phyloP scores from a whole-genome alignment of 2,329 filamentous ascomycete species.

The Colletotrichum aenigma region DNA sequence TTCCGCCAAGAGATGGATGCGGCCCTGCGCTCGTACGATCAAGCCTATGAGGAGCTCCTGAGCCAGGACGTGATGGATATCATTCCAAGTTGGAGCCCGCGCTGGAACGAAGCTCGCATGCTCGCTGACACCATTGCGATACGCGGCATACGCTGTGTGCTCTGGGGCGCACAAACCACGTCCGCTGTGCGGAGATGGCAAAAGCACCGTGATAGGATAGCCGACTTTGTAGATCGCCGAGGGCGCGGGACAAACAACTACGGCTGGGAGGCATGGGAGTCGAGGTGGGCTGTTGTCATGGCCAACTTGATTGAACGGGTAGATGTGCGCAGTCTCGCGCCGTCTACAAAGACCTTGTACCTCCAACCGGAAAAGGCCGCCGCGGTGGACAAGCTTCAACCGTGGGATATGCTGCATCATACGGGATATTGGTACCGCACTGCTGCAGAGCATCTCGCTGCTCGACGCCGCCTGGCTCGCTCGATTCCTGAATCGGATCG shows the following conservation, averaged over 20 bases:
- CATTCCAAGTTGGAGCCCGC: conserved; percentile 86
- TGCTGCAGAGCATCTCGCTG: conserved; percentile 60
- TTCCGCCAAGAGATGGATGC: conserved; percentile 93
- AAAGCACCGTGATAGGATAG: conserved; percentile 74
- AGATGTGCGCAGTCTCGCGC: conserved; percentile 53
- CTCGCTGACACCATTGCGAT: conserved; percentile 83
- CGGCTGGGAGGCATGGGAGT: conserved; percentile 93
- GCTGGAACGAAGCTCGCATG: conserved; percentile 92
- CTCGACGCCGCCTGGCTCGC: conserved; percentile 57
- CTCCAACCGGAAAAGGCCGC: conserved; percentile 63
- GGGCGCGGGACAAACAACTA: conserved; percentile 89
- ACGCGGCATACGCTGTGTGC: conserved; percentile 78
- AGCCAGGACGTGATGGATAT: conserved; percentile 85
- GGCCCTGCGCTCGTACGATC: conserved; percentile 83
- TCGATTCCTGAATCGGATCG: conserved; percentile 66
- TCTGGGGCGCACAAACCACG: conserved; percentile 82
- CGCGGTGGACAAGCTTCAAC: conserved; percentile 61
- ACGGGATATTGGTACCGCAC: conserved; percentile 70
- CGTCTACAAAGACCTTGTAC: conserved; percentile 49
- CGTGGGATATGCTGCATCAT: conserved; percentile 70
- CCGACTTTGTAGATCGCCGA: conserved; percentile 78
- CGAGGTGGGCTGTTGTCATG: conserved; percentile 71
- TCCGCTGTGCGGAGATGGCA: conserved; percentile 82
- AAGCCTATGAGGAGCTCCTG: conserved; percentile 83
- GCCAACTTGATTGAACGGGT: conserved; percentile 62